These are phyloP conservation scores for Geotrichum cucujoidarum DNA, from an alignment of 1,139 yeast species.

Conservation along the genomic window DNA sequence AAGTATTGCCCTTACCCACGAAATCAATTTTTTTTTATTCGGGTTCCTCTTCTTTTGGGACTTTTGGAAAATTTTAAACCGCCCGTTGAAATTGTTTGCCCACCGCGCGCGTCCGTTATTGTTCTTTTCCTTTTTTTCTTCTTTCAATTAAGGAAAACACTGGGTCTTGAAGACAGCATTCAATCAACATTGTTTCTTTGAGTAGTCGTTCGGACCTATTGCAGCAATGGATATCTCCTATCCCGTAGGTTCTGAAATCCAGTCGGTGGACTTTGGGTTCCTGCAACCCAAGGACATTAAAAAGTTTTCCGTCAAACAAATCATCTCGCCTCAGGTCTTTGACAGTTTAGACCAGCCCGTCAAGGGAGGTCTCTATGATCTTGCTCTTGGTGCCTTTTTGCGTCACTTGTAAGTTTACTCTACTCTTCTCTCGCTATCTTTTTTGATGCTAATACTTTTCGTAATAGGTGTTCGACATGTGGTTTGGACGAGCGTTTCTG, in stretches of 20 bases:
- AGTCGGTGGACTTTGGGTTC: conserved; percentile 88
- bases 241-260: conserved; percentile 92
- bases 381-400: conserved; percentile 88
- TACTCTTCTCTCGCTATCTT: neutral
- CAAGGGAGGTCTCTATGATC: conserved; percentile 87
- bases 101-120: neutral
- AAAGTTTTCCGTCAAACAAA: conserved; percentile 84
- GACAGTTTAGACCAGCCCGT: conserved; percentile 96
- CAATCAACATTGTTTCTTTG: neutral
- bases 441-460: too few species aligned
- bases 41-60: conserved; percentile 2
- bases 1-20: neutral
- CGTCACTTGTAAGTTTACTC: conserved; percentile 49
- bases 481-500: conserved; percentile 91
- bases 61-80: neutral
- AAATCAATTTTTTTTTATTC: neutral
- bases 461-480: conserved; percentile 82
- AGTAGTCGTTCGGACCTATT: too few species aligned
- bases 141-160: neutral
- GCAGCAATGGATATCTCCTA: conserved; percentile 80
- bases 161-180: conserved; percentile 1
- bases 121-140: conserved; percentile 1
- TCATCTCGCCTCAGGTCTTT: conserved; percentile 89
- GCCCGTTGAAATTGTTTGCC: neutral
- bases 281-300: conserved; percentile 78